Evolutionary conservation across 1,284 basidiomycete species (phyloP).

Genomic region (Marasmius tenuissimus): DNA sequence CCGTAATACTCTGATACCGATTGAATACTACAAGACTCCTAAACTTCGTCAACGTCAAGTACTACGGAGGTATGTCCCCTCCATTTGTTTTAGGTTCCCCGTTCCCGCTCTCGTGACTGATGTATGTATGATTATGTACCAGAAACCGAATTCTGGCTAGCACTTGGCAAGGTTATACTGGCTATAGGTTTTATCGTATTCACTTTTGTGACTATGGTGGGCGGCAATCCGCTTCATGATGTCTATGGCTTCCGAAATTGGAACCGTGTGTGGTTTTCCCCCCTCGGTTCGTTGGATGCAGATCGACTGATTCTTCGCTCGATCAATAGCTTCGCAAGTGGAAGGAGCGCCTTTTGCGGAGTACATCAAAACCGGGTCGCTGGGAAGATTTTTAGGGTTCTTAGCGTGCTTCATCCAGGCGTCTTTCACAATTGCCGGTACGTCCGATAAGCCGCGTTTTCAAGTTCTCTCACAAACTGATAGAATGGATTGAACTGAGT

Average conservation of each 20-base stretch:
- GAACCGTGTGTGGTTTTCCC: constrained; percentile 34
- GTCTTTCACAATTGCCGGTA: constrained; percentile 43
- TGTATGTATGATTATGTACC: not conserved
- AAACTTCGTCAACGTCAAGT: constrained; percentile 44
- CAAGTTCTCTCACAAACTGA: not conserved
- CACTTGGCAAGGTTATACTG: constrained; percentile 54
- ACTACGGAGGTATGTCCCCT: constrained; percentile 43
- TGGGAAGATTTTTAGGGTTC: constrained; percentile 22
- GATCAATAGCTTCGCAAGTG: constrained; percentile 34
- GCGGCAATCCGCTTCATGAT: constrained; percentile 62
- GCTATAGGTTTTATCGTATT: constrained; percentile 59
- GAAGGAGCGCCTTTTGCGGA: constrained; percentile 17
- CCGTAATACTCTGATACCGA: not conserved
- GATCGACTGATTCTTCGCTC: not conserved
- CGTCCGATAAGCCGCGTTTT: not conserved
- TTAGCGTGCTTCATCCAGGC: constrained; percentile 46
- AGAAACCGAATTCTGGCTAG: constrained; percentile 63
- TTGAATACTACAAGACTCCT: constrained; percentile 19
- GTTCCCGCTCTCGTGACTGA: no score
- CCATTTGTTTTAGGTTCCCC: not conserved
- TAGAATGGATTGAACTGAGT: not conserved
- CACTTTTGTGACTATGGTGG: constrained; percentile 63
- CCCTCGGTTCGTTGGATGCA: not conserved
- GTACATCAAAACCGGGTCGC: not conserved
- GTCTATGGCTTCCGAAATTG: constrained; percentile 62